phyloP scores from a whole-genome alignment of 306 rosid species.

The Purshia tridentata region DNA sequence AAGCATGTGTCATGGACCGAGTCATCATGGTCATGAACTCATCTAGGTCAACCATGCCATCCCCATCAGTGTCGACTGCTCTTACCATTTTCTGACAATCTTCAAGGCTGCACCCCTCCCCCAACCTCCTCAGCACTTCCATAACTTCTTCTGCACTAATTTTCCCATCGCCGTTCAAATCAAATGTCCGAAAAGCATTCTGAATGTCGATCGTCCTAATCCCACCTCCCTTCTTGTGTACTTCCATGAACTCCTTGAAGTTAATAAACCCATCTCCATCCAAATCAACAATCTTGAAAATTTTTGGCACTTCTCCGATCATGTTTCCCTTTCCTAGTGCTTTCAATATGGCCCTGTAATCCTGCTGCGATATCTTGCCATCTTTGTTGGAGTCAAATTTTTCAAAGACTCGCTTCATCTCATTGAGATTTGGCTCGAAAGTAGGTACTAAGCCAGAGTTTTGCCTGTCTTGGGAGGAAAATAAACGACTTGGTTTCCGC shows the following conservation, averaged over 20 bases:
- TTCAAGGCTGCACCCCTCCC: conserved; percentile 67
- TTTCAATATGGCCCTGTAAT: conserved; percentile 56
- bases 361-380: conserved; percentile 73
- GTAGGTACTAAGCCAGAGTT: conserved; percentile 40
- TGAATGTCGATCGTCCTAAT: conserved; percentile 53
- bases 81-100: conserved; percentile 74
- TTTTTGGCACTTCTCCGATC: conserved; percentile 55
- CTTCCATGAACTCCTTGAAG: conserved; percentile 73
- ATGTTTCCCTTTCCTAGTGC: conserved; percentile 55
- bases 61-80: conserved; percentile 77
- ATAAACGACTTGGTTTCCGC: conserved; percentile 53
- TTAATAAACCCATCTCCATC: conserved; percentile 82
- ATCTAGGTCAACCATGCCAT: conserved; percentile 76
- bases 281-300: conserved; percentile 64
- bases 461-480: conserved; percentile 51
- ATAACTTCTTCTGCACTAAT: conserved; percentile 78
- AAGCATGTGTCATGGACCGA: conserved; percentile 24
- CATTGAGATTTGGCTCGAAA: conserved; percentile 58
- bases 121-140: conserved; percentile 57
- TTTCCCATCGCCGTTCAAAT: conserved; percentile 74
- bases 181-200: conserved; percentile 59
- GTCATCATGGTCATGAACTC: conserved; percentile 90
- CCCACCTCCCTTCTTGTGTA: conserved; percentile 66
- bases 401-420: conserved; percentile 78
- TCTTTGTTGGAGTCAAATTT: conserved; percentile 72